Evolutionary conservation across 2,329 filamentous ascomycete species (phyloP).

Genomic region (Hypoxylon sp.): DNA sequence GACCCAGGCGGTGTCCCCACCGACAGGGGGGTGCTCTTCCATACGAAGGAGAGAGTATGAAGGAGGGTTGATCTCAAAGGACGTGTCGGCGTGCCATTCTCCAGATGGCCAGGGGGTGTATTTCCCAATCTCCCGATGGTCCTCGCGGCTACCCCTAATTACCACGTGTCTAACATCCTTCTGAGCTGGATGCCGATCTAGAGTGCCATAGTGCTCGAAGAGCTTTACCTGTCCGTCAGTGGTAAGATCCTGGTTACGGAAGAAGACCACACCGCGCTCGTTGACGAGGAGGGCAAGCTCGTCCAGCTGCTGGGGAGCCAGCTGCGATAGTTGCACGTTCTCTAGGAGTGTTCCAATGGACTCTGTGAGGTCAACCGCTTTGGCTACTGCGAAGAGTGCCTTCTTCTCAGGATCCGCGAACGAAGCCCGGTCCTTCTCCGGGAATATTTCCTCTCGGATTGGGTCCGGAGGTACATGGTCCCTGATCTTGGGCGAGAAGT

Average conservation of each 20-base stretch:
- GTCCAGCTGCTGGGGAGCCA: constrained; percentile 63
- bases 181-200: constrained; percentile 64
- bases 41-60: constrained; percentile 66
- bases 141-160: constrained; percentile 61
- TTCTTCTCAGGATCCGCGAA: constrained; percentile 63
- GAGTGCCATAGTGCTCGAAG: constrained; percentile 64
- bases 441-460: constrained; percentile 51
- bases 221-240: constrained; percentile 60
- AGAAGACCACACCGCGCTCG: constrained; percentile 65
- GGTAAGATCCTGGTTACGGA: constrained; percentile 63
- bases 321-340: constrained; percentile 61
- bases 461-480: constrained; percentile 59
- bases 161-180: constrained; percentile 61
- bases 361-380: constrained; percentile 59
- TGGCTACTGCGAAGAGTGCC: constrained; percentile 59
- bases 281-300: constrained; percentile 64
- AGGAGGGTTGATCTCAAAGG: constrained; percentile 66
- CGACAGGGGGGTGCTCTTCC: constrained; percentile 64
- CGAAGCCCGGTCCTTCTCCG: constrained; percentile 57
- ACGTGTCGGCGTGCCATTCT: constrained; percentile 66
- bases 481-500: constrained; percentile 63
- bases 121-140: constrained; percentile 61
- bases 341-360: constrained; percentile 59
- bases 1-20: constrained; percentile 65
- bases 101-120: constrained; percentile 64